Evolutionary conservation across 2,329 filamentous ascomycete genomes (phyloP), one percentile per base, ranked within the genome.

Genomic region (Clarireedia monteithiana): DNA sequence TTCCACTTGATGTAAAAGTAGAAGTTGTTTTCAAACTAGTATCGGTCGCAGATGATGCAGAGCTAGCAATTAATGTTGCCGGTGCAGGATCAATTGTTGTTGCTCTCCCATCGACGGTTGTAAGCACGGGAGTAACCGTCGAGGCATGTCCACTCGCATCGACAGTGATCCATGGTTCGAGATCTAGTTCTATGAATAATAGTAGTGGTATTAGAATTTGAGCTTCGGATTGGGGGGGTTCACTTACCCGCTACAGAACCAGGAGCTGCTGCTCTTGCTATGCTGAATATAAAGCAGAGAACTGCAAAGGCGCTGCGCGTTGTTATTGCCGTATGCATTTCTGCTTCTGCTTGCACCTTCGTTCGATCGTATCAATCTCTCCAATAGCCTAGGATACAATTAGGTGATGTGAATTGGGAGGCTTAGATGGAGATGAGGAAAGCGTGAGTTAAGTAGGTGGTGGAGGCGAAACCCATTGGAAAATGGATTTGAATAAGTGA

Each of bases 111-210:
- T 59, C 59, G 12, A 66, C 55, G 5, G 60, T 64, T 20, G 61
- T 64, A 40, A 64, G 46, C 42, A 60, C 53, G 1, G 66, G 63
- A 14, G 64, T 67, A 27, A 64, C 60, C 3, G 65, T 68, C 20
- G 66, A 62, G 2, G 59, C 58, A 20, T 54, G 34, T 14, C 64
- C 65, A 52, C 59, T 64, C n/a, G 58, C 57, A 57, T 64, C 58
- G 26, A 67, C 62, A 4, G 65, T 63, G 15, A 68, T 59, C 63
- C 62, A 68, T 17, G 65, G 63, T 40, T 59, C 53, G 14, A 66
- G 56, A 15, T 23, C 48, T 7, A 46, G 42, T 48, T 56, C 49
- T 20, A 45, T 55, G 20, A 53, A 52, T 50, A 46, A 42, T n/a
- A 20, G 20, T 6, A 42, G 39, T 42, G 20, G n/a, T 17, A 42